Conservation (phyloP, 768 basidiomycete species). For the Russula brevipes region DNA sequence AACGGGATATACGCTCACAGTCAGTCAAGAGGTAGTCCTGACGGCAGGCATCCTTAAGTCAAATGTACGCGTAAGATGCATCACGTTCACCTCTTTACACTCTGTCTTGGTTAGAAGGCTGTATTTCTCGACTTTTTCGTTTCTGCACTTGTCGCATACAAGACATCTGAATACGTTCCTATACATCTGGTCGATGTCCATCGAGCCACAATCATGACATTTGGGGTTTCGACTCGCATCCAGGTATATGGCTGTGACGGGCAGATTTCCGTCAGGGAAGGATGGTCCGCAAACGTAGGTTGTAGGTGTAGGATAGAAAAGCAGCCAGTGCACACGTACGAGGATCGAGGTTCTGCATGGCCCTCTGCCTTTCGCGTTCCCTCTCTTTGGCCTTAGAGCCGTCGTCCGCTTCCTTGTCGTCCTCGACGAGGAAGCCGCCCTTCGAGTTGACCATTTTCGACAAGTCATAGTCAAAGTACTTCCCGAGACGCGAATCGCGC, state of each 20-base stretch:
- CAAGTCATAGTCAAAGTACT: conserved; percentile 95
- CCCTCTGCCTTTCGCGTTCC: conserved; percentile 72
- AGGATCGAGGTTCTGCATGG: conserved; percentile 68
- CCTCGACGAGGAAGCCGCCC: conserved; percentile 92
- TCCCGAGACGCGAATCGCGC: conserved; percentile 75
- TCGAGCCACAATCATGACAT: conserved; percentile 79
- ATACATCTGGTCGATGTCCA: conserved; percentile 83
- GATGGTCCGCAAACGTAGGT: no score
- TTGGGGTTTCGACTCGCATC: conserved; percentile 73
- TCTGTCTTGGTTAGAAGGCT: conserved; percentile 96
- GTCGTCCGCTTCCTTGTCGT: conserved; percentile 76
- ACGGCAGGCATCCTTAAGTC: neutral
- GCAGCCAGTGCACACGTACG: conserved; percentile 43
- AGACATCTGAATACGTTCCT: conserved; percentile 76
- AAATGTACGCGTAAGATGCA: neutral
- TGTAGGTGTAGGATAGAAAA: neutral
- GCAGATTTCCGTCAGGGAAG: neutral
- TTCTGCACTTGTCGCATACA: conserved; percentile 89
- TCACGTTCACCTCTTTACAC: conserved; percentile 75
- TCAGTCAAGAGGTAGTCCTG: conserved; percentile 96
- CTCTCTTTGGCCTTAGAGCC: conserved; percentile 71
- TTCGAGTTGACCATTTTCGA: conserved; percentile 96
- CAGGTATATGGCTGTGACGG: conserved; percentile 62
- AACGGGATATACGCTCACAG: conserved; percentile 42
- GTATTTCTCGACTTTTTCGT: conserved; percentile 86